Evolutionary conservation across 2,329 filamentous ascomycete genomes (phyloP).

Genomic region (Metarhizium anisopliae): DNA sequence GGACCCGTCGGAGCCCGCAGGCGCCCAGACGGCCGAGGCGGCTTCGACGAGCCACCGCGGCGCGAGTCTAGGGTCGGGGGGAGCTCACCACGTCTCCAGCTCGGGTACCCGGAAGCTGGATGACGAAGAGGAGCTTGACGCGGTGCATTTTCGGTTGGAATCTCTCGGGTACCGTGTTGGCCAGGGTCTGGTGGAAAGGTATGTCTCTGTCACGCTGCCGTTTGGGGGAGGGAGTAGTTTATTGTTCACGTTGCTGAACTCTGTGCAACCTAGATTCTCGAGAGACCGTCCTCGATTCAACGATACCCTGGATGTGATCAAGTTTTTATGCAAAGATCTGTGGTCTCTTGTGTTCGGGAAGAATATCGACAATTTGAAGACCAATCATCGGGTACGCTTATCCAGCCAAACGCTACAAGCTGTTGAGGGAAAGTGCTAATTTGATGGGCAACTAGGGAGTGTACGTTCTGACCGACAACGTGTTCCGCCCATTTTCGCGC

Average conservation of each 20-base stretch:
- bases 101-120: constrained; percentile 31
- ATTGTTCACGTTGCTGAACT: neutral
- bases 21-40: constrained; percentile 10
- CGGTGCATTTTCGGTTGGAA: constrained; percentile 78
- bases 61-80: constrained; percentile 15
- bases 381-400: constrained; percentile 71
- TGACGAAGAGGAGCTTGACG: constrained; percentile 76
- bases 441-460: constrained; percentile 53
- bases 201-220: constrained; percentile 18
- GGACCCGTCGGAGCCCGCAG: constrained; percentile 11
- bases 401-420: too few relatives aligned
- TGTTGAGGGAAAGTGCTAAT: neutral
- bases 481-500: constrained; percentile 77
- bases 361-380: constrained; percentile 97
- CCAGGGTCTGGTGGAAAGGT: constrained; percentile 86
- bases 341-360: constrained; percentile 94
- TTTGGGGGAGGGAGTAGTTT: too few relatives aligned
- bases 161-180: constrained; percentile 84
- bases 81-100: constrained; percentile 8
- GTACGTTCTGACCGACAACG: constrained; percentile 89
- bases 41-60: neutral
- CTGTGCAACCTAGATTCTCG: constrained; percentile 51
- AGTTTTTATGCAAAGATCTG: constrained; percentile 96
- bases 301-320: constrained; percentile 91
- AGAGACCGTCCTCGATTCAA: constrained; percentile 78